Percentiles rank a stretch among this genome's conserved stretches.
Evolutionary conservation across 1,139 yeast species (phyloP).

Genomic region (Pichia sp.): DNA sequence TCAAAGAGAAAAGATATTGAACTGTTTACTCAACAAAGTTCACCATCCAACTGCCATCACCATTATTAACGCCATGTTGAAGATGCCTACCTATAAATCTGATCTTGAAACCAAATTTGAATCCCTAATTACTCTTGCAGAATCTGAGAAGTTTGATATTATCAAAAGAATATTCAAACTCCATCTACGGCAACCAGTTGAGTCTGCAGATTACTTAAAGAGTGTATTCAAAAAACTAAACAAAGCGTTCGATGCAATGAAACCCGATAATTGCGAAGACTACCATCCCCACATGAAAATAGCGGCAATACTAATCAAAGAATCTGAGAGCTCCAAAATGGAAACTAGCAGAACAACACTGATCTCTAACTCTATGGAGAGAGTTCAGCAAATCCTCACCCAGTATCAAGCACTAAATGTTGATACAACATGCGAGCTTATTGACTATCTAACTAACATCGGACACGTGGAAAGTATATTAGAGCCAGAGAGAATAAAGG

Average conservation of each 20-base stretch:
- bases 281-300: constrained; percentile 1
- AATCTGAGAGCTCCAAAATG: not conserved
- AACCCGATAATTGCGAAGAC: not conserved
- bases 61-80: constrained; percentile 33
- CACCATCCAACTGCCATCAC: constrained; percentile 9
- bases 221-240: constrained; percentile 1
- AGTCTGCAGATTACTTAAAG: constrained; percentile 6
- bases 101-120: constrained; percentile 38
- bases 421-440: not conserved
- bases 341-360: not conserved
- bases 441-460: not conserved
- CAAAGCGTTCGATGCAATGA: not conserved
- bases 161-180: constrained; percentile 11
- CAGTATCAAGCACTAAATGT: too few species aligned
- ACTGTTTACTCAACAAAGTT: constrained; percentile 26
- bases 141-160: constrained; percentile 8
- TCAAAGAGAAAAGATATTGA: constrained; percentile 34
- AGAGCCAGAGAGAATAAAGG: too few species aligned
- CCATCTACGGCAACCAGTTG: constrained; percentile 16
- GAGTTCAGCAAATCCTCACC: too few species aligned
- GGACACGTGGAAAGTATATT: too few species aligned
- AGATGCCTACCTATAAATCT: constrained; percentile 46
- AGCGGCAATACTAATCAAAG: constrained; percentile 1
- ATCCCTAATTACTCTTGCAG: constrained; percentile 23
- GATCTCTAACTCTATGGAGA: not conserved